These are phyloP conservation scores for Brettanomyces nanus DNA, from an alignment of 805 yeast species.

Conservation along the genomic window DNA sequence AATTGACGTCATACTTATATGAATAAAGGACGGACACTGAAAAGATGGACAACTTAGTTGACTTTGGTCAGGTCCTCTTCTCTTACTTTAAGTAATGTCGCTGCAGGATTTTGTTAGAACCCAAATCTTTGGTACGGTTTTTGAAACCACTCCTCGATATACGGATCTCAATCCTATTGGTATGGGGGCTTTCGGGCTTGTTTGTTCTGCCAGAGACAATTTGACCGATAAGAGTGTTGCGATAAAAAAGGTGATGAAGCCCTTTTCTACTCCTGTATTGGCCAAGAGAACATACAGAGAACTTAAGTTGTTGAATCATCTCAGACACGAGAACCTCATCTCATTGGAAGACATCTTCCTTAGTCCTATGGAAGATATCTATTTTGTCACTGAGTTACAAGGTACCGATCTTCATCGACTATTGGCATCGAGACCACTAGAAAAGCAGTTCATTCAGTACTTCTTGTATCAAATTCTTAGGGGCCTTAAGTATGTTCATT, in stretches of 20 bases:
- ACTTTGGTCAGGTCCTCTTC: too few relatives aligned
- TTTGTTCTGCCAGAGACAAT: constrained; percentile 91
- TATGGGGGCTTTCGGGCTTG: constrained; percentile 99
- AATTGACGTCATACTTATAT: too few relatives aligned
- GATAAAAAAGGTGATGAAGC: constrained; percentile 95
- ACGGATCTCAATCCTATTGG: constrained; percentile 95
- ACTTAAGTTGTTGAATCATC: constrained; percentile 82
- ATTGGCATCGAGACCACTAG: constrained; percentile 87
- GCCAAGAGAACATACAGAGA: constrained; percentile 97
- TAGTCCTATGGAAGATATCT: constrained; percentile 90
- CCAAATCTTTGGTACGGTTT: constrained; percentile 91
- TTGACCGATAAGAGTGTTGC: constrained; percentile 91
- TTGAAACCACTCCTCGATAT: constrained; percentile 86
- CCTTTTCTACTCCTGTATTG: constrained; percentile 87
- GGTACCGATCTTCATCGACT: constrained; percentile 94
- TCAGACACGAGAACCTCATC: constrained; percentile 90
- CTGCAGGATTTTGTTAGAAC: constrained; percentile 57
- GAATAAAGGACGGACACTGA: too few relatives aligned
- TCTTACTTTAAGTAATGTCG: too few relatives aligned
- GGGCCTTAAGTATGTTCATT: constrained; percentile 89
- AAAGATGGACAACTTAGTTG: too few relatives aligned
- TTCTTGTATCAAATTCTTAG: constrained; percentile 91
- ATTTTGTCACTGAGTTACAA: constrained; percentile 92
- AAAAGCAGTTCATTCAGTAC: constrained; percentile 93
- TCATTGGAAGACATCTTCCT: constrained; percentile 89